Conservation (phyloP, 228 moss, liverwort and hornwort species). For the Sphagnum fallax region DNA sequence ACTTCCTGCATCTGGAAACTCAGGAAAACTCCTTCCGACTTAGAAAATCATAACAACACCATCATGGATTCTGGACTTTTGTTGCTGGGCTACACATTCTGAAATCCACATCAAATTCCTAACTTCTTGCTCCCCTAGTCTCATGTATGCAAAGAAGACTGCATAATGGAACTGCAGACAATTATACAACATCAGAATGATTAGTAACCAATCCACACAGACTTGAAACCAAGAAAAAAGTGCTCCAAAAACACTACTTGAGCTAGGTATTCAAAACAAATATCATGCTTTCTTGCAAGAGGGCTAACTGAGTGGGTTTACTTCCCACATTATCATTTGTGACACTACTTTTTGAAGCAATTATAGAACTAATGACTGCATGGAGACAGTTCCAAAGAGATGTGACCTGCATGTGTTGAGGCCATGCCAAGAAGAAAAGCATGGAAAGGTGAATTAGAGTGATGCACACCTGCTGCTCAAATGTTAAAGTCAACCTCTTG, state of each 20-base stretch:
- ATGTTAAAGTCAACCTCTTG: conserved; percentile 69
- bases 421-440: neutral
- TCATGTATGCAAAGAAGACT: conserved; percentile 87
- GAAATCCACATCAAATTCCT: conserved; percentile 98
- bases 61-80: conserved; percentile 91
- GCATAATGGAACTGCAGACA: conserved; percentile 86
- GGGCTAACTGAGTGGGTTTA: too few species aligned
- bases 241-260: neutral
- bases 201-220: too few species aligned
- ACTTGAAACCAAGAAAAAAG: neutral
- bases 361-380: neutral
- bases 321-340: too few species aligned
- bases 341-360: neutral
- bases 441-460: neutral
- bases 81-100: conserved; percentile 96
- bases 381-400: too few species aligned
- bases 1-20: too few species aligned
- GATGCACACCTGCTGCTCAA: conserved; percentile 80
- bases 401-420: neutral
- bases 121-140: conserved; percentile 88
- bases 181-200: neutral
- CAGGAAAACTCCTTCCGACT: conserved; percentile 1
- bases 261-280: neutral
- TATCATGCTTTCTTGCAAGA: too few species aligned
- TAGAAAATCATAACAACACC: conserved; percentile 91